Evolutionary conservation across 148 eudicot genomes (phyloP).

Genomic region (Vaccinium corymbosum): DNA sequence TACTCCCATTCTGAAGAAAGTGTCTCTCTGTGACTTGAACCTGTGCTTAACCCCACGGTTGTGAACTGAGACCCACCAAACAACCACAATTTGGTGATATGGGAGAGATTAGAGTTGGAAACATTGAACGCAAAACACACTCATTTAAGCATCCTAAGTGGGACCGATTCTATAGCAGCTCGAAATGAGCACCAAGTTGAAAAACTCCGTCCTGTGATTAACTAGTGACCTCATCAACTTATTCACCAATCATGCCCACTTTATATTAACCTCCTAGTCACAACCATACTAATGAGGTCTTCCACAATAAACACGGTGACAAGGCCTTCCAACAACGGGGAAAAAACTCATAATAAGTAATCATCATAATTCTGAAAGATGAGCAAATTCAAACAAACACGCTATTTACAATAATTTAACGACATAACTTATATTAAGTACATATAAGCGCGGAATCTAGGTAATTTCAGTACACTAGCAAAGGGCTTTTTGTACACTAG

Average conservation of each 20-base stretch:
- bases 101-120: background rate
- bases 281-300: slow-evolving; percentile 4
- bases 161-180: background rate
- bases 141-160: slow-evolving; percentile 6
- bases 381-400: slow-evolving; percentile 8
- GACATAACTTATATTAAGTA: slow-evolving; percentile 6
- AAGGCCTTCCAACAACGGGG: background rate
- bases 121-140: background rate
- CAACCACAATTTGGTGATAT: background rate
- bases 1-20: background rate
- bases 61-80: background rate
- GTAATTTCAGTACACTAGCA: slow-evolving; percentile 11
- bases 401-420: slow-evolving; percentile 26
- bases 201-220: background rate
- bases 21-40: background rate
- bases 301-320: background rate
- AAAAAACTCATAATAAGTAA: background rate
- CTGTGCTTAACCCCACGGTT: background rate
- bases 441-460: slow-evolving; percentile 1
- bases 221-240: background rate
- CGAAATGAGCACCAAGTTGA: background rate
- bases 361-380: background rate
- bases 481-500: slow-evolving; percentile 26
- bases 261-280: background rate
- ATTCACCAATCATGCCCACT: slow-evolving; percentile 5